Conservation (phyloP, 768 basidiomycete genomes). For the Leccinum arenicola region DNA sequence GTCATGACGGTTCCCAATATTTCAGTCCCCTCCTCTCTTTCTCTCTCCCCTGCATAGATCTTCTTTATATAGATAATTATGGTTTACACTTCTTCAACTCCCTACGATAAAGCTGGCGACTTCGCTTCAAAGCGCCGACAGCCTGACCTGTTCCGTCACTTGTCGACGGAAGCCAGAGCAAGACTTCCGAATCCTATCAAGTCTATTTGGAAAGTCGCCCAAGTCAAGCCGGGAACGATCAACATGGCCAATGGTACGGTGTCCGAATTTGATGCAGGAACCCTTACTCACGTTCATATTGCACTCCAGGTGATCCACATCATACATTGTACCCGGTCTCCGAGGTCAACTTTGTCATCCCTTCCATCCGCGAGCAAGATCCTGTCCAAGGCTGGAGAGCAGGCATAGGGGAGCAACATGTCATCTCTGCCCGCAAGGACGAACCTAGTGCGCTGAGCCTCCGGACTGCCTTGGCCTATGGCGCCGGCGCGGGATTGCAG, state of each 20-base stretch:
- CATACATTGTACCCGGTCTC: slow-evolving; percentile 31
- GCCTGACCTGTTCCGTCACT: slow-evolving; percentile 32
- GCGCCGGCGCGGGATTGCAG: slow-evolving; percentile 35
- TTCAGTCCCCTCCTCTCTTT: not conserved
- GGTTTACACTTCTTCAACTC: slow-evolving; percentile 25
- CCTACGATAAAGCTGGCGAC: slow-evolving; percentile 11
- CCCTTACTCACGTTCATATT: slow-evolving; percentile 1
- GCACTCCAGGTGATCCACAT: slow-evolving; percentile 32
- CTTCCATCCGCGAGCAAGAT: slow-evolving; percentile 26
- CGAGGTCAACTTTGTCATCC: slow-evolving; percentile 35
- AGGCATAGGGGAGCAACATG: slow-evolving; percentile 27
- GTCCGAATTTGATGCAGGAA: not conserved
- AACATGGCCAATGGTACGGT: slow-evolving; percentile 37
- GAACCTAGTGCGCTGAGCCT: slow-evolving; percentile 30
- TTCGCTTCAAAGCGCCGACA: slow-evolving; percentile 24
- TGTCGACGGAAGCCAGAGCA: slow-evolving; percentile 33
- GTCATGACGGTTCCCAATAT: not conserved
- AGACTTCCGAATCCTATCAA: slow-evolving; percentile 37
- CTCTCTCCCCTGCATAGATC: not conserved
- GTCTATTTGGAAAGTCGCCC: slow-evolving; percentile 36
- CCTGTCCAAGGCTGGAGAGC: slow-evolving; percentile 32
- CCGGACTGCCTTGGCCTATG: slow-evolving; percentile 37
- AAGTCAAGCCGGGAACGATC: slow-evolving; percentile 34
- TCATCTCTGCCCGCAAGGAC: slow-evolving; percentile 30
- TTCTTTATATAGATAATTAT: slow-evolving; percentile 10